Base-by-base conservation (phyloP, 169 alveolate genomes). In the Cryptosporidium meleagridis region DNA sequence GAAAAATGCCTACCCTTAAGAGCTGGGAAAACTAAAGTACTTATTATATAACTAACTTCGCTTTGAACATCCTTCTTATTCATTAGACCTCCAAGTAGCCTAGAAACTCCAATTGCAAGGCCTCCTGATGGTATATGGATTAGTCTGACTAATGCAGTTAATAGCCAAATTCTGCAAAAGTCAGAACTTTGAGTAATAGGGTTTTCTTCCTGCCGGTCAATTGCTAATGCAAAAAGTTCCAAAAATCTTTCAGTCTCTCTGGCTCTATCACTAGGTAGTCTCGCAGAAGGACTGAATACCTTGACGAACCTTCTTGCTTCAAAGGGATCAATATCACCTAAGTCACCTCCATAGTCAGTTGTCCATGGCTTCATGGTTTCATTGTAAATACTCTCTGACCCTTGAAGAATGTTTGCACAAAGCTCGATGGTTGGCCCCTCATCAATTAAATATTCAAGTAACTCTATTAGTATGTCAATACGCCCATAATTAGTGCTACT, bases 291-390 rank as follows among this genome's bases (percentile, higher is more conserved):
- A 16, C 75, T 80, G 44, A 80, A 80, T 18, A 80, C 26, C 1
- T 80, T 33, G 23, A 80, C 44, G 62, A 80, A 80, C 44, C 89
- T 80, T 31, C 75, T 39, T 48, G 89, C 61, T 80, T 80, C 89
- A 26, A 80, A 80, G 18, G 52, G 70, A 80, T 80, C 75, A 0
- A 41, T 59, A 29, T 80, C 89, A 3, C 89, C 89, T 39, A 80
- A 44, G 33, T 80, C 89, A 44, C 89, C 89, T 9, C 89, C 89
- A 31, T 67, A 61, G 37, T 80, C 68, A 35, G 75, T 80, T 44
- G 89, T 62, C 89, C 89, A 80, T 8, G 73, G 89, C 14, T 65
- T 59, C 89, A 80, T 80, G 26, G 89, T 62, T 37, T 80, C 89
- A 39, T 80, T 80, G 35, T 80, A 80, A 39, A 80, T 80, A 1